Evolutionary conservation across 2,329 filamentous ascomycete genomes (phyloP).

Genomic region (Lithohypha guttulata): DNA sequence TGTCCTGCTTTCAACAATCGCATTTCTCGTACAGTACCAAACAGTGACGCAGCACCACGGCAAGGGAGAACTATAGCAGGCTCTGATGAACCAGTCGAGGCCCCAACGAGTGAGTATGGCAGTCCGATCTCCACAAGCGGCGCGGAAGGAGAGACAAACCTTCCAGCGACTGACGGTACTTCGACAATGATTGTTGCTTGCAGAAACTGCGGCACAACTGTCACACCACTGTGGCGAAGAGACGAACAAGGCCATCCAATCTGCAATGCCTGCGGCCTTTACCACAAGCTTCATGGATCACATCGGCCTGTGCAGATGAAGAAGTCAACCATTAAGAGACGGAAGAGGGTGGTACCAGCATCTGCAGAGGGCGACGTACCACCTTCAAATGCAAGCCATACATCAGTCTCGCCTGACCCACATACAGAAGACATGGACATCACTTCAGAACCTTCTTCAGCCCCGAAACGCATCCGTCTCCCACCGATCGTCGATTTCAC

Average conservation of each 20-base stretch:
- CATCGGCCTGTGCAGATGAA: slow-evolving; percentile 98
- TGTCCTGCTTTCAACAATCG: slow-evolving; percentile 97
- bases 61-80: slow-evolving; percentile 21
- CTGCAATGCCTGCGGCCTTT: slow-evolving; percentile 94
- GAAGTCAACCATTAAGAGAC: slow-evolving; percentile 89
- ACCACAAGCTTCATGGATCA: slow-evolving; percentile 89
- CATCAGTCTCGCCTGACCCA: slow-evolving; percentile 12
- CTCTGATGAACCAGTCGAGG: slow-evolving; percentile 17
- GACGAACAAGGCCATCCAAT: slow-evolving; percentile 94
- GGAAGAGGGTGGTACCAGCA: slow-evolving; percentile 87
- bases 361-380: slow-evolving; percentile 32
- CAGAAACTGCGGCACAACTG: slow-evolving; percentile 92
- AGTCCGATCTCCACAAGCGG: slow-evolving; percentile 16
- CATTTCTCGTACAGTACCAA: slow-evolving; percentile 57
- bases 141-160: slow-evolving; percentile 8
- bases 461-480: slow-evolving; percentile 21
- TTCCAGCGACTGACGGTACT: slow-evolving; percentile 9
- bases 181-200: slow-evolving; percentile 66
- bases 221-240: slow-evolving; percentile 89
- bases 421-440: slow-evolving; percentile 1
- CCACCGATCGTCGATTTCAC: slow-evolving; percentile 43
- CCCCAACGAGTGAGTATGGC: slow-evolving; percentile 18
- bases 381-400: slow-evolving; percentile 25
- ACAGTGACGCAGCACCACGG: slow-evolving; percentile 15
- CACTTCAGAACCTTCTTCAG: slow-evolving; percentile 9